These are phyloP conservation scores for Microcyclosporella mali DNA, from an alignment of 2,329 filamentous ascomycete species.

Conservation along the genomic window DNA sequence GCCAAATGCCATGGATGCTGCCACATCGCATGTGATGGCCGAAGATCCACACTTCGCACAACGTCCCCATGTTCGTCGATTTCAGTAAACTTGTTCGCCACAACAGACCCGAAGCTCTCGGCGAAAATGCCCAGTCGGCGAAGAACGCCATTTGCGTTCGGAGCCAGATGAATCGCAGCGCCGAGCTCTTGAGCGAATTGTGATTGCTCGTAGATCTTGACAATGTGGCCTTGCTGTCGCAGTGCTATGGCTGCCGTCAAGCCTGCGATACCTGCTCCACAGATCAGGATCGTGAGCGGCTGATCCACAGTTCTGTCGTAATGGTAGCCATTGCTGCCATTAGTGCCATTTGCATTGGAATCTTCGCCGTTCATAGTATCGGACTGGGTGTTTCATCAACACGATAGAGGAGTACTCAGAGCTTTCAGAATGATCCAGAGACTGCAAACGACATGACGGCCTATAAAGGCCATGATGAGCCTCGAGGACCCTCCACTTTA, in stretches of 20 bases:
- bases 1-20: constrained; percentile 33
- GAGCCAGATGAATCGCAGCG: constrained; percentile 57
- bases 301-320: background rate
- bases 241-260: constrained; percentile 49
- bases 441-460: background rate
- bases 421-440: too few relatives aligned
- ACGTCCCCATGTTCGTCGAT: constrained; percentile 2
- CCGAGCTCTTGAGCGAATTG: constrained; percentile 48
- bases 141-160: constrained; percentile 56
- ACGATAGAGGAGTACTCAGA: too few relatives aligned
- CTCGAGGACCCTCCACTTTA: background rate
- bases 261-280: constrained; percentile 48
- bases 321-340: background rate
- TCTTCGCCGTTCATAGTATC: constrained; percentile 1
- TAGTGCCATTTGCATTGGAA: background rate
- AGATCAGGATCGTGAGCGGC: constrained; percentile 30
- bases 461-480: background rate
- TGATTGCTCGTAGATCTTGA: constrained; percentile 51
- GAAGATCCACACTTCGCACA: constrained; percentile 34
- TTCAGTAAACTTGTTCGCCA: constrained; percentile 8
- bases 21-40: constrained; percentile 40
- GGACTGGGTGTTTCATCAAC: too few relatives aligned
- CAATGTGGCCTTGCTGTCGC: constrained; percentile 47
- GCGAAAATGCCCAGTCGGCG: constrained; percentile 29
- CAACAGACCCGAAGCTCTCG: constrained; percentile 12